A percentile compares a stretch with the other conserved stretches of the same genome.
Evolutionary conservation across 2,329 filamentous ascomycete genomes (phyloP).

Genomic region (Cytospora paraplurivora): DNA sequence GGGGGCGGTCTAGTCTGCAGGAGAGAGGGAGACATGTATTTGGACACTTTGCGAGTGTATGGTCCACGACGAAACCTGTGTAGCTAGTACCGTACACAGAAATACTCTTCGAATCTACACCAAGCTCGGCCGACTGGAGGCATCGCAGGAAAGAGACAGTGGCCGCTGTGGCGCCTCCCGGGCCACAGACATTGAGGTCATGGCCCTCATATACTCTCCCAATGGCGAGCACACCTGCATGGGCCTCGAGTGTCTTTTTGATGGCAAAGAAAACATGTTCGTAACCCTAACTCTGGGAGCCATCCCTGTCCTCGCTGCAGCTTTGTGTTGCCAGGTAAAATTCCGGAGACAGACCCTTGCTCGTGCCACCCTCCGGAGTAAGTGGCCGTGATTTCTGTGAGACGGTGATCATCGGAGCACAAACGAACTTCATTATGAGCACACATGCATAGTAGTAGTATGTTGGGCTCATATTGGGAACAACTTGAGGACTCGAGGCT

Average conservation of each 20-base stretch:
- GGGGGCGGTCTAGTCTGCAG: constrained; percentile 24
- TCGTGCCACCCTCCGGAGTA: constrained; percentile 25
- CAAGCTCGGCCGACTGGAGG: constrained; percentile 17
- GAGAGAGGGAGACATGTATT: constrained; percentile 22
- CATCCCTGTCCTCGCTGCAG: constrained; percentile 18
- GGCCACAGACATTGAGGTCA: constrained; percentile 9
- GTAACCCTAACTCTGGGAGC: constrained; percentile 20
- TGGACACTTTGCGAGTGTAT: constrained; percentile 16
- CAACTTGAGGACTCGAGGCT: not conserved
- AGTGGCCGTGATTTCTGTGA: constrained; percentile 17
- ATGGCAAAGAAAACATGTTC: constrained; percentile 20
- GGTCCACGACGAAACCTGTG: constrained; percentile 10
- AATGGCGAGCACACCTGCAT: constrained; percentile 5
- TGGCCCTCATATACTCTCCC: constrained; percentile 10
- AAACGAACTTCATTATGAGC: not conserved
- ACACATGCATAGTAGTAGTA: not conserved
- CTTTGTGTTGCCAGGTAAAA: constrained; percentile 24
- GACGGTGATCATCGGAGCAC: constrained; percentile 7
- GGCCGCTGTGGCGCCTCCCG: constrained; percentile 25
- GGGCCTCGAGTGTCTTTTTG: constrained; percentile 10
- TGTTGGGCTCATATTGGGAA: not conserved
- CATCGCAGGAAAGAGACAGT: constrained; percentile 3
- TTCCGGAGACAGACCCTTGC: constrained; percentile 22
- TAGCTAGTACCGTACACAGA: constrained; percentile 21
- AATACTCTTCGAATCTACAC: constrained; percentile 12